phyloP scores from a whole-genome alignment of 73 alveolate species.

The Paramecium caudatum region DNA sequence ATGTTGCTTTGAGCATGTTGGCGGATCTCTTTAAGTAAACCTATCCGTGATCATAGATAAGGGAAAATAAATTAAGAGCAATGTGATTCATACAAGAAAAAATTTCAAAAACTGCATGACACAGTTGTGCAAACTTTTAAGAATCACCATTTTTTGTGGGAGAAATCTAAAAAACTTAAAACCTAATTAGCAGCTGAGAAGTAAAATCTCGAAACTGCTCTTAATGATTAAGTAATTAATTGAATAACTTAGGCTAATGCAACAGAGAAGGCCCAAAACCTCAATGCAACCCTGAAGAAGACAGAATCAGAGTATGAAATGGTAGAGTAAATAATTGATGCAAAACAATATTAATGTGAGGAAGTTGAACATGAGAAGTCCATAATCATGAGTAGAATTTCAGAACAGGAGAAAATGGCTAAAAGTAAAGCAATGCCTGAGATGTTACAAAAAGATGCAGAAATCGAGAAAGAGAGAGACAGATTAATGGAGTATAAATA shows the following conservation, averaged over 20 bases:
- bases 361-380: conserved; percentile 79
- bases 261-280: conserved; percentile 76
- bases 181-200: conserved; percentile 75
- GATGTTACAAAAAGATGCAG: conserved; percentile 79
- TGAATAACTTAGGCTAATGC: conserved; percentile 72
- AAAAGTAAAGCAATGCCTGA: conserved; percentile 69
- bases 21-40: conserved; percentile 62
- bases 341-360: conserved; percentile 79
- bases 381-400: conserved; percentile 47
- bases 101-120: conserved; percentile 78
- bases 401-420: conserved; percentile 34
- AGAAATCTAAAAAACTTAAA: conserved; percentile 77
- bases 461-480: conserved; percentile 80
- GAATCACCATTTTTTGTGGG: conserved; percentile 77
- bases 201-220: conserved; percentile 74
- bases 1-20: conserved; percentile 76
- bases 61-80: conserved; percentile 72
- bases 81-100: conserved; percentile 78
- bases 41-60: conserved; percentile 32
- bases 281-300: conserved; percentile 83
- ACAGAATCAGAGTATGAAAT: conserved; percentile 86
- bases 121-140: conserved; percentile 78
- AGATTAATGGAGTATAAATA: conserved; percentile 74
- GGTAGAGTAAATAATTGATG: conserved; percentile 82
- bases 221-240: conserved; percentile 68